Evolutionary conservation across 2,329 filamentous ascomycete genomes (phyloP).

Genomic region (Calonectria hawksworthii): DNA sequence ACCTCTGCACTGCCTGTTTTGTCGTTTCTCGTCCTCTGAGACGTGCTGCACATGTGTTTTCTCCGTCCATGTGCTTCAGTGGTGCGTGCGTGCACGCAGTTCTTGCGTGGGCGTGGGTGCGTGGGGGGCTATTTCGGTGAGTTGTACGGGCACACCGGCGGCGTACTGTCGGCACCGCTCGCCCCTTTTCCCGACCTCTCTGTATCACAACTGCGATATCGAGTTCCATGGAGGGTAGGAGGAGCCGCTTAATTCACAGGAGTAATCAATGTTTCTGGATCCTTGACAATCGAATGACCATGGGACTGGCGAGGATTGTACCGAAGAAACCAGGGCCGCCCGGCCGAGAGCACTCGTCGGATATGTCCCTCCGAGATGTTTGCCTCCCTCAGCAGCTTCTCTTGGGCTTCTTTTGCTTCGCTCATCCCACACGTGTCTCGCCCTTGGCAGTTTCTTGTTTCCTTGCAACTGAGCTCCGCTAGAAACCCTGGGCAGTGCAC

Average conservation of each 20-base stretch:
- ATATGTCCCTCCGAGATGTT: conserved; percentile 13
- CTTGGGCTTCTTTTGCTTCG: conserved; percentile 11
- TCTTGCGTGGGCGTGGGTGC: conserved; percentile 9
- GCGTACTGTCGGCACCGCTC: not conserved
- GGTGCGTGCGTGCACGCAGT: conserved; percentile 8
- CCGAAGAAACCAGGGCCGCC: not conserved
- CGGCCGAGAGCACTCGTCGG: not conserved
- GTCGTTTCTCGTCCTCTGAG: conserved; percentile 11
- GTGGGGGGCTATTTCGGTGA: conserved; percentile 18
- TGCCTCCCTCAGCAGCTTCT: conserved; percentile 21
- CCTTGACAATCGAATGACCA: conserved; percentile 8
- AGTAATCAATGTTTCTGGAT: not conserved
- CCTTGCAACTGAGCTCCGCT: conserved; percentile 7
- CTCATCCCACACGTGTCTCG: conserved; percentile 10
- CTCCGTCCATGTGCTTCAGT: conserved; percentile 11
- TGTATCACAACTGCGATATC: not conserved
- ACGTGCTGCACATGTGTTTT: conserved; percentile 18
- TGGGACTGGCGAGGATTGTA: not conserved
- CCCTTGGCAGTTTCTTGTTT: conserved; percentile 10
- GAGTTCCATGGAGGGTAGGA: not conserved
- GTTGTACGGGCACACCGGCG: conserved; percentile 20
- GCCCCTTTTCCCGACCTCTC: not conserved
- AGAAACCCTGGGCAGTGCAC: conserved; percentile 12
- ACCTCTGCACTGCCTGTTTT: not conserved
- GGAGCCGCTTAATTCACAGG: not conserved